Base-by-base conservation (phyloP, 139 green algal species). In the Cymbomonas tetramitiformis region DNA sequence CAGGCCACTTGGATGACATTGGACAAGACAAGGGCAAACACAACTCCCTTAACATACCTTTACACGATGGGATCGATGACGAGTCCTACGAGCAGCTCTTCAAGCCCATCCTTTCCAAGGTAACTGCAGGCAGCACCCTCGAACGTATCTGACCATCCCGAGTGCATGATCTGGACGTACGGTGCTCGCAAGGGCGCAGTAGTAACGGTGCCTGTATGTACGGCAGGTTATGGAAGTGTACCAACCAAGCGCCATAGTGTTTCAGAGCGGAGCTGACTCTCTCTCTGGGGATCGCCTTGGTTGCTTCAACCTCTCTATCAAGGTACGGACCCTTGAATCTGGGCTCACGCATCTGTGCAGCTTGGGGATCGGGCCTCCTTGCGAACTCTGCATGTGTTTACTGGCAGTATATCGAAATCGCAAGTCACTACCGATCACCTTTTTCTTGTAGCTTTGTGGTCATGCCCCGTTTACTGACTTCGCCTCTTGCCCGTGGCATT, bases 31-130 rank as follows among this genome's bases (percentile, higher is more conserved):
- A 63, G 23, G 89, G 89, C 30, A 87, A 88, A 65, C 68, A 80
- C 64, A 96, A 96, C 78, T 74, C 69, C 9, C 70, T 97, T 15
- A 96, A 97, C 61, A 87, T 96, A 51, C 89, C 89, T 21, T 71
- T 97, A 41, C 68, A 77, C 30, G 86, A 96, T 48, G 90, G 90
- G 28, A 88, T 95, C 38, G 90, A 98, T 55, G 90, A 94, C 61
- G 72, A 71, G 2, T 65, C 63, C 2, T 95, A 84, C 46, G 43
- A 80, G 46, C 43, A n/a, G 6, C 69, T 96, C 23, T 95, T 95
- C 70, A 69, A 70, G 52, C 72, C 72, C 1, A 58, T 79, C 26
- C 73, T 79, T 38, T 10, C 28, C 5, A 74, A 74, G 31, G 38
- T n/a, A n/a, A n/a, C n/a, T n/a, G n/a, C n/a, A n/a, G n/a, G n/a